Conservation (phyloP, 1,284 basidiomycete genomes). For the Heterobasidion parviporum region DNA sequence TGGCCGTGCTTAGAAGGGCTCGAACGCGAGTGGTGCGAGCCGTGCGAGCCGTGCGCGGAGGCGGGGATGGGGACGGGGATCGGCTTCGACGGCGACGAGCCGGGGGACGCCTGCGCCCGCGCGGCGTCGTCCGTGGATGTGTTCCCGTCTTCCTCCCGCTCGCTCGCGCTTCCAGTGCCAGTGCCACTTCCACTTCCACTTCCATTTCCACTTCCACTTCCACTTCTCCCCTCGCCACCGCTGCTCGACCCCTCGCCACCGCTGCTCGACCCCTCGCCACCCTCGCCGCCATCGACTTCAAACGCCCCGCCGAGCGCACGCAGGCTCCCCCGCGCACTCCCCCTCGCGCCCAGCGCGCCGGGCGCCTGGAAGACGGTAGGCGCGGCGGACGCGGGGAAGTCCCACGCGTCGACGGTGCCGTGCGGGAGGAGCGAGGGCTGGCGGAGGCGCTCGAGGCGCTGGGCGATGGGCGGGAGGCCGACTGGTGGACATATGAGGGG, state of each 20-base stretch:
- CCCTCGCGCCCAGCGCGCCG: no score
- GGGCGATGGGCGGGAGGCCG: constrained; percentile 60
- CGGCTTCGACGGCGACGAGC: no score
- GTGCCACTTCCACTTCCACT: no score
- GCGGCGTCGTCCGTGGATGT: no score
- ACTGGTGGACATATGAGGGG: constrained; percentile 21
- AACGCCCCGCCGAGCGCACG: not conserved
- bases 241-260: not conserved
- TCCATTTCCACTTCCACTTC: not conserved
- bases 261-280: not conserved
- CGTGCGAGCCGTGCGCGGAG: no score
- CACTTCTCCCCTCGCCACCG: no score
- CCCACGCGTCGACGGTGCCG: constrained; percentile 58
- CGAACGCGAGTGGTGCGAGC: no score
- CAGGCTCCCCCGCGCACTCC: not conserved
- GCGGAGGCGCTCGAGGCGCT: constrained; percentile 59
- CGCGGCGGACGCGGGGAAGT: constrained; percentile 38
- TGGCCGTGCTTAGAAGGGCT: no score
- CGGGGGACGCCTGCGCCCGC: no score
- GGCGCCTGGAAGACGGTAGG: not conserved
- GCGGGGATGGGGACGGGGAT: no score
- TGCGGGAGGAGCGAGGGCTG: constrained; percentile 31
- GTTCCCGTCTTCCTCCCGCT: no score
- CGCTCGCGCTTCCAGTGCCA: no score
- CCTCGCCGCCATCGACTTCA: not conserved